Evolutionary conservation across 192 early-diverging fungal species (phyloP).

Genomic region (Coemansia sp.): DNA sequence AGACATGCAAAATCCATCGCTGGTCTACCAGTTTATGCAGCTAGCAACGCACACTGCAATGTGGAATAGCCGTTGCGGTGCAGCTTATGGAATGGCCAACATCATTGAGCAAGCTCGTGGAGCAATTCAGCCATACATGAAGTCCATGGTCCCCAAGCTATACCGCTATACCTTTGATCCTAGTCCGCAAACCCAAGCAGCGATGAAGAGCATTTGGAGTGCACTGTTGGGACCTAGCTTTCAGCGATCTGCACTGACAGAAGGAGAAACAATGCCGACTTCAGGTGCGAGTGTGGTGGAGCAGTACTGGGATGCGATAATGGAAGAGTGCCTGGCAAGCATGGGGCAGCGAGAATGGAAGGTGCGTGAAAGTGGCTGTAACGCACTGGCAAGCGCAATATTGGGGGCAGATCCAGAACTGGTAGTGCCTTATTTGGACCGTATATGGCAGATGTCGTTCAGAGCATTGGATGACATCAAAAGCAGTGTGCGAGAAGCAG

Average conservation of each 20-base stretch:
- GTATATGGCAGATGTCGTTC: constrained; percentile 89
- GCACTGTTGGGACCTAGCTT: constrained; percentile 59
- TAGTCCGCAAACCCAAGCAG: constrained; percentile 77
- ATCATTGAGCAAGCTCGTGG: constrained; percentile 76
- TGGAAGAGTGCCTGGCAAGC: constrained; percentile 72
- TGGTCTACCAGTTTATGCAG: constrained; percentile 92
- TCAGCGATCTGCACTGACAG: background rate
- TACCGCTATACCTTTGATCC: constrained; percentile 93
- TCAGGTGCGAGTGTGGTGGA: constrained; percentile 17
- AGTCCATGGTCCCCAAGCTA: constrained; percentile 74
- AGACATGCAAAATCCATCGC: constrained; percentile 90
- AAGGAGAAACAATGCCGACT: background rate
- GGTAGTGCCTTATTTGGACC: constrained; percentile 64
- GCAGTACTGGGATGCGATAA: constrained; percentile 61
- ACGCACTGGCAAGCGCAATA: constrained; percentile 32
- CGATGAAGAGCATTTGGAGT: constrained; percentile 91
- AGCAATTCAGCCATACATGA: constrained; percentile 77
- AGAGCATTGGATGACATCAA: constrained; percentile 92
- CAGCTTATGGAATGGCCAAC: constrained; percentile 80
- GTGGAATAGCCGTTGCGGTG: constrained; percentile 87
- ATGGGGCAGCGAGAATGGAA: constrained; percentile 84
- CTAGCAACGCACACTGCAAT: constrained; percentile 88
- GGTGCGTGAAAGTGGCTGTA: constrained; percentile 75
- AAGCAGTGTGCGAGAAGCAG: constrained; percentile 81
- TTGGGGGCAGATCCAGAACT: constrained; percentile 21